These are phyloP conservation scores for Alternaria sp. DNA, from an alignment of 2,329 filamentous ascomycete species.

Conservation along the genomic window DNA sequence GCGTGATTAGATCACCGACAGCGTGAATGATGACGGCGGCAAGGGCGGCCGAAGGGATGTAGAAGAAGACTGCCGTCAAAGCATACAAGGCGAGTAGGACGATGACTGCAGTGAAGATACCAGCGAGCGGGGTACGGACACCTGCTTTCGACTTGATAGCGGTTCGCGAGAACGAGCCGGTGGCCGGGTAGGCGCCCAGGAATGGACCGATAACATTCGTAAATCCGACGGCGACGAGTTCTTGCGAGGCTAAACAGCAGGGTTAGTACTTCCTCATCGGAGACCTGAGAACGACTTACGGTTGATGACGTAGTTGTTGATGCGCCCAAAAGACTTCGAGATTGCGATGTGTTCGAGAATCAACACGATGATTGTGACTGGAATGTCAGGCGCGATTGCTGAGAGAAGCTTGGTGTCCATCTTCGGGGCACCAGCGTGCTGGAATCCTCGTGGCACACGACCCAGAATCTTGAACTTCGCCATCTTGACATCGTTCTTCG, in stretches of 20 bases:
- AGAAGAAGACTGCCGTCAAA: slow-evolving; percentile 87
- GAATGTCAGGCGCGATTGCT: slow-evolving; percentile 74
- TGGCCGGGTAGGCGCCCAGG: slow-evolving; percentile 87
- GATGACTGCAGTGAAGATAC: slow-evolving; percentile 83
- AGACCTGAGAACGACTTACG: slow-evolving; percentile 42
- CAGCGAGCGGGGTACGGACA: slow-evolving; percentile 87
- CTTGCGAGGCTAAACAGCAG: slow-evolving; percentile 70
- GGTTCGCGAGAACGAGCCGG: slow-evolving; percentile 93
- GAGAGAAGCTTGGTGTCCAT: slow-evolving; percentile 71
- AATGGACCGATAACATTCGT: slow-evolving; percentile 91
- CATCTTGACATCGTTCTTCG: slow-evolving; percentile 51
- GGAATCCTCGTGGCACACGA: slow-evolving; percentile 59
- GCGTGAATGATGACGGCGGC: slow-evolving; percentile 95
- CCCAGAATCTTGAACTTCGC: slow-evolving; percentile 72
- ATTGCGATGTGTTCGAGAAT: slow-evolving; percentile 97
- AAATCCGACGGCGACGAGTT: slow-evolving; percentile 90
- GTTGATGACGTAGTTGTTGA: slow-evolving; percentile 96
- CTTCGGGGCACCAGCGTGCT: slow-evolving; percentile 74
- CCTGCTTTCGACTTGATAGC: slow-evolving; percentile 98
- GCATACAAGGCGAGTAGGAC: slow-evolving; percentile 91
- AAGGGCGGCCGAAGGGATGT: slow-evolving; percentile 82
- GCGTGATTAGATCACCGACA: slow-evolving; percentile 88
- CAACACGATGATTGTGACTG: slow-evolving; percentile 88
- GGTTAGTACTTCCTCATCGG: not conserved
- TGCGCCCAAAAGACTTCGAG: slow-evolving; percentile 91